A percentile compares a stretch with the other conserved stretches of the same genome.
Conservation (phyloP, 2,329 filamentous ascomycete species). For the Exophiala calicioides region DNA sequence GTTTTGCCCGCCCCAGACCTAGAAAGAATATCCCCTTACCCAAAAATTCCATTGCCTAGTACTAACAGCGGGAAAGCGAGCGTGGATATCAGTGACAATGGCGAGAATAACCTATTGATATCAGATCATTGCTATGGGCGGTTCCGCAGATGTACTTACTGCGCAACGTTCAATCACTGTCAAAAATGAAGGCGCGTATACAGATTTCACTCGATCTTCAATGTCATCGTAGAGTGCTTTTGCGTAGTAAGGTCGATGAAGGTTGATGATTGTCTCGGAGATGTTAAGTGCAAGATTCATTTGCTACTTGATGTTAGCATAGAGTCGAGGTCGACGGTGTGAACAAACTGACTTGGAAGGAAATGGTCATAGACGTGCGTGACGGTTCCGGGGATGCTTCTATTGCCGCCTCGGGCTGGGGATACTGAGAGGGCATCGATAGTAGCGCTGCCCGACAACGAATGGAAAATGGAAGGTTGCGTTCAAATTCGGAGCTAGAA, state of each 20-base stretch:
- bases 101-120: slow-evolving; percentile 3
- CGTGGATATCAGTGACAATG: slow-evolving; percentile 13
- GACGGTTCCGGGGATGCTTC: slow-evolving; percentile 16
- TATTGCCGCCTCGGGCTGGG: slow-evolving; percentile 9
- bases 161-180: slow-evolving; percentile 14
- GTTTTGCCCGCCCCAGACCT: background rate
- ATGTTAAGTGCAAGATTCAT: slow-evolving; percentile 18
- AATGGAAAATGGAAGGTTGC: slow-evolving; percentile 11
- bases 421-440: slow-evolving; percentile 18
- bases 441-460: slow-evolving; percentile 16
- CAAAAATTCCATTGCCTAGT: slow-evolving; percentile 16
- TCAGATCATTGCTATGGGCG: background rate
- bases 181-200: slow-evolving; percentile 13
- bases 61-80: slow-evolving; percentile 14
- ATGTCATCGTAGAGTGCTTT: slow-evolving; percentile 14
- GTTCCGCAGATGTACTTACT: background rate
- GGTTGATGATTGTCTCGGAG: slow-evolving; percentile 17
- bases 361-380: slow-evolving; percentile 14
- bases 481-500: slow-evolving; percentile 11
- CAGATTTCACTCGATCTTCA: slow-evolving; percentile 7
- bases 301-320: slow-evolving; percentile 5
- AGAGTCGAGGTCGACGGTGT: background rate
- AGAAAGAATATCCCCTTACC: background rate
- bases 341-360: slow-evolving; percentile 7
- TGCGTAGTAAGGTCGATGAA: slow-evolving; percentile 18